Percentiles rank a stretch among this genome's conserved stretches.
Evolutionary conservation across 345 rosid species (phyloP).

Genomic region (Linum trigynum): DNA sequence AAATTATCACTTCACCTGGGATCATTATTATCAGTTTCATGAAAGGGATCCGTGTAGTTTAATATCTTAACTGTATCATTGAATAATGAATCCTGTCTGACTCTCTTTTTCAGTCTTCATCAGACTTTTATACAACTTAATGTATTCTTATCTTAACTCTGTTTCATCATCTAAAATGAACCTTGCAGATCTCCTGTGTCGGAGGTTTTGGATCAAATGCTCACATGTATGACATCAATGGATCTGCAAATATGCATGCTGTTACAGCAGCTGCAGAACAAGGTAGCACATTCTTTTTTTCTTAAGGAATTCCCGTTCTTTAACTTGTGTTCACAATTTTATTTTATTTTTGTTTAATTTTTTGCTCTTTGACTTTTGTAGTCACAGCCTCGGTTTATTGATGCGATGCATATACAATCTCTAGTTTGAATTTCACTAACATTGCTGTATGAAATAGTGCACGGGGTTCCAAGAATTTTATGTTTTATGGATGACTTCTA

Average conservation of each 20-base stretch:
- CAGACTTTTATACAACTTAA: neutral
- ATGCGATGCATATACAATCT: neutral
- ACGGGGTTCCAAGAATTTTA: neutral
- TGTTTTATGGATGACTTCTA: neutral
- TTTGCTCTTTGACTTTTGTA: too few species aligned
- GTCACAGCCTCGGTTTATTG: too few species aligned
- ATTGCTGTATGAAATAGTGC: neutral
- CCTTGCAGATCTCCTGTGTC: constrained; percentile 44
- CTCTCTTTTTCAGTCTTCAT: neutral
- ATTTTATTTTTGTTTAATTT: too few species aligned
- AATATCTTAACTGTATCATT: neutral
- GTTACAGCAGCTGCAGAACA: constrained; percentile 44
- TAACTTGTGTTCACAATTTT: neutral
- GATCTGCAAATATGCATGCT: constrained; percentile 52
- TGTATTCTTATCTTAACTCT: neutral
- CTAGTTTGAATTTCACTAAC: neutral
- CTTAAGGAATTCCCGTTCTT: neutral
- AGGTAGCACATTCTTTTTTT: constrained; percentile 20
- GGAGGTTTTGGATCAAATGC: constrained; percentile 56
- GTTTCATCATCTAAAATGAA: constrained; percentile 1
- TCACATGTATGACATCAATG: constrained; percentile 45
- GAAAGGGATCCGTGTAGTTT: neutral
- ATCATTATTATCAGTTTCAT: neutral
- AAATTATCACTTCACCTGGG: neutral
- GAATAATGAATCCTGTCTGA: neutral